These are phyloP conservation scores for Seiridium unicorne DNA, from an alignment of 2,329 filamentous ascomycete genomes.

Conservation along the genomic window DNA sequence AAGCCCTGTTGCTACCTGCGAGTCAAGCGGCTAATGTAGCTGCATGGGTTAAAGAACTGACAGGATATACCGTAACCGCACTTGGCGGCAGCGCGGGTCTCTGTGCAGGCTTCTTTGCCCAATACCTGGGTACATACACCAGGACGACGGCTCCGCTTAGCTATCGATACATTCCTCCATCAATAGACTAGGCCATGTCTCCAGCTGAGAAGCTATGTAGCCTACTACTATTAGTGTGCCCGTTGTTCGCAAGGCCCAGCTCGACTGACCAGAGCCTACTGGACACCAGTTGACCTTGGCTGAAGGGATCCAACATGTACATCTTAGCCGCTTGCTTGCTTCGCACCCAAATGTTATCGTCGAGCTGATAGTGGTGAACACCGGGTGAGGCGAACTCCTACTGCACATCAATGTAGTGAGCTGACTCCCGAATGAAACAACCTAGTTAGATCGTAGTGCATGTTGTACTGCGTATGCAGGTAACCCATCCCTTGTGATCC, in stretches of 20 bases:
- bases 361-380: not conserved
- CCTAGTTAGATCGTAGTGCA: not conserved
- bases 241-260: too few species aligned
- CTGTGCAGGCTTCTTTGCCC: too few species aligned
- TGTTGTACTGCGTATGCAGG: not conserved
- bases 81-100: not conserved
- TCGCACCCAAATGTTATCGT: not conserved
- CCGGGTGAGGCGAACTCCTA: not conserved
- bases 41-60: not conserved
- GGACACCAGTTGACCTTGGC: not conserved
- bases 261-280: not conserved
- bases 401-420: not conserved
- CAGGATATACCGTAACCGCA: not conserved
- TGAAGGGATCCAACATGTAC: not conserved
- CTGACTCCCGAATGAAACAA: not conserved
- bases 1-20: not conserved
- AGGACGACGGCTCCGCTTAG: too few species aligned
- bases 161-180: too few species aligned
- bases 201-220: too few species aligned
- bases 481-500: not conserved
- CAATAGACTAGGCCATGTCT: too few species aligned
- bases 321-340: not conserved
- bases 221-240: too few species aligned
- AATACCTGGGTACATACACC: too few species aligned
- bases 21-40: not conserved